Evolutionary conservation across 441 rosid genomes (phyloP).

Genomic region (Geranium incanum): DNA sequence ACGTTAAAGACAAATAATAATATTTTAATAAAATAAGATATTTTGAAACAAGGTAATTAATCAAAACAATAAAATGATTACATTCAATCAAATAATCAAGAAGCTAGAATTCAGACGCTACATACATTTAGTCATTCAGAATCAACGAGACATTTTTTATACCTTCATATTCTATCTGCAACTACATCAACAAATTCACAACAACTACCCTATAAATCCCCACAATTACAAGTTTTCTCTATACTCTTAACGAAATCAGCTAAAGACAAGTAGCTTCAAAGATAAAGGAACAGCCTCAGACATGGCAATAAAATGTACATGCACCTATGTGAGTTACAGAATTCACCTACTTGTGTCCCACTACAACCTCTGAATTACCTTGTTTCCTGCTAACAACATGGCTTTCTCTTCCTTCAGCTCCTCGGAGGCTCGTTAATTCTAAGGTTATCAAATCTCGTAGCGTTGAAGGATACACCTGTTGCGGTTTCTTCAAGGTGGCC

Average conservation of each 20-base stretch:
- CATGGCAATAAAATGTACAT: not conserved
- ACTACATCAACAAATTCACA: conserved; percentile 2
- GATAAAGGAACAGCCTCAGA: not conserved
- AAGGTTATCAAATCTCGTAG: no score
- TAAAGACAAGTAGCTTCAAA: not conserved
- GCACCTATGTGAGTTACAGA: conserved; percentile 1
- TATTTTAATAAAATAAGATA: no score
- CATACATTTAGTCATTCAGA: not conserved
- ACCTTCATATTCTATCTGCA: not conserved
- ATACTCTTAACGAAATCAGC: not conserved
- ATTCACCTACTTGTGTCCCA: no score
- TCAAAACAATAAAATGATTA: no score
- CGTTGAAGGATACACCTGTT: conserved; percentile 7
- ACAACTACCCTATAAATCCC: not conserved
- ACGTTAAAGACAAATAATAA: no score
- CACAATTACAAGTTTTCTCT: not conserved
- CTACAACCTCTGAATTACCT: not conserved
- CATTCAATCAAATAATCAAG: no score
- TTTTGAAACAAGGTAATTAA: no score
- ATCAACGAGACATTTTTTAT: not conserved
- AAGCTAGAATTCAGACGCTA: not conserved
- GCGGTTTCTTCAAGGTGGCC: conserved; percentile 17
- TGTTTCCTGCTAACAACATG: not conserved
- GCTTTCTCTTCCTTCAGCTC: not conserved
- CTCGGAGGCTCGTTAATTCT: no score